These are phyloP conservation scores for Alternaria tenuissima DNA, from an alignment of 2,329 filamentous ascomycete genomes.

Conservation along the genomic window DNA sequence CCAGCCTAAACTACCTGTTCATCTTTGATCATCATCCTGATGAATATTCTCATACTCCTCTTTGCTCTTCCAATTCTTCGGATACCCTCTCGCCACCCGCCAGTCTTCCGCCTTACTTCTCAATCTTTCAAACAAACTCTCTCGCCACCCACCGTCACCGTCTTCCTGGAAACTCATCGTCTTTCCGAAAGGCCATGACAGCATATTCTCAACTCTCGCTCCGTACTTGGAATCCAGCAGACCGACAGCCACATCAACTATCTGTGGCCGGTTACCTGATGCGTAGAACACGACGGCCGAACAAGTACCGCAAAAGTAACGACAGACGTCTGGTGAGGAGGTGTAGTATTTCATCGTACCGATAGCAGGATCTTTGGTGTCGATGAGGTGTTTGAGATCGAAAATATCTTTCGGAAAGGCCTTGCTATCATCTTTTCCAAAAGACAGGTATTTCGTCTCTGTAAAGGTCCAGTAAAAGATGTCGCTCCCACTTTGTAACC, in stretches of 20 bases:
- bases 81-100: conserved; percentile 45
- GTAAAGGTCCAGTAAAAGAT: conserved; percentile 58
- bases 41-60: neutral
- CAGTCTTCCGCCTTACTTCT: conserved; percentile 50
- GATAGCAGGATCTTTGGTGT: conserved; percentile 47
- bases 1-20: neutral
- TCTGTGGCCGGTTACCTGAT: conserved; percentile 47
- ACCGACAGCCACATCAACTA: conserved; percentile 58
- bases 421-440: conserved; percentile 16
- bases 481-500: conserved; percentile 54
- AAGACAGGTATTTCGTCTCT: conserved; percentile 52
- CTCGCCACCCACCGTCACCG: conserved; percentile 54
- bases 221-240: conserved; percentile 57
- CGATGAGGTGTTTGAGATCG: conserved; percentile 50
- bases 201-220: conserved; percentile 56
- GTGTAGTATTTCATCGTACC: conserved; percentile 57
- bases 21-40: neutral
- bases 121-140: conserved; percentile 42
- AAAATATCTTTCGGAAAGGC: conserved; percentile 42
- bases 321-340: conserved; percentile 56
- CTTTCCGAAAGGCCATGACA: conserved; percentile 55
- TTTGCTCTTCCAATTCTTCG: conserved; percentile 44
- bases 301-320: conserved; percentile 61
- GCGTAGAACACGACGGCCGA: conserved; percentile 60
- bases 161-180: conserved; percentile 38